Conservation (phyloP, 306 rosid genomes). For the Hippophae tibetana region DNA sequence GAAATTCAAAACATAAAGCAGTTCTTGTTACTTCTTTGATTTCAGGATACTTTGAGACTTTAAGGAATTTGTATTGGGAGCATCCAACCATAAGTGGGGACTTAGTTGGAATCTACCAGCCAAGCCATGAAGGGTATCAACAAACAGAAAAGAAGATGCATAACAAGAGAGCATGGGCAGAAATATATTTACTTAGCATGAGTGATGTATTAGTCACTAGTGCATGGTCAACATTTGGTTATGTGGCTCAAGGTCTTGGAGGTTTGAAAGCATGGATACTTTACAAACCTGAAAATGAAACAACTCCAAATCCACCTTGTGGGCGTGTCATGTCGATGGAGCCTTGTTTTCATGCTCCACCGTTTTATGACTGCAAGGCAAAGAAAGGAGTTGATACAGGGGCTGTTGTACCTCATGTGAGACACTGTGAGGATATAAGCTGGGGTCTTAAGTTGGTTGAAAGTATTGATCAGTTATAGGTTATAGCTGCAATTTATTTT, state of each 20-base stretch:
- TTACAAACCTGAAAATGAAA: slow-evolving; percentile 54
- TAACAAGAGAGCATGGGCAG: slow-evolving; percentile 67
- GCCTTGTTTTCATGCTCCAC: slow-evolving; percentile 84
- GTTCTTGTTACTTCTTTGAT: slow-evolving; percentile 55
- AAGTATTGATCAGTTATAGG: slow-evolving; percentile 16
- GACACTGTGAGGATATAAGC: slow-evolving; percentile 60
- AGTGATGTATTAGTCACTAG: slow-evolving; percentile 53
- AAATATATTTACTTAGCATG: slow-evolving; percentile 61
- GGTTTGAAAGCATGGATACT: slow-evolving; percentile 71
- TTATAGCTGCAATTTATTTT: slow-evolving; percentile 9
- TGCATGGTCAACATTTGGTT: slow-evolving; percentile 78
- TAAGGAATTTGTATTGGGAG: slow-evolving; percentile 62
- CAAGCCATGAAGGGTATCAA: slow-evolving; percentile 66
- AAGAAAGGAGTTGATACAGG: slow-evolving; percentile 67
- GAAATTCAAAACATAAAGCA: slow-evolving; percentile 35
- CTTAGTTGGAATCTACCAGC: slow-evolving; percentile 48
- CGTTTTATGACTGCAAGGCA: slow-evolving; percentile 72
- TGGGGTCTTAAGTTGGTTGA: slow-evolving; percentile 20
- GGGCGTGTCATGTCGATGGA: slow-evolving; percentile 58
- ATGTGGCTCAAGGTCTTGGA: slow-evolving; percentile 78
- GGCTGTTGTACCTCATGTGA: slow-evolving; percentile 39
- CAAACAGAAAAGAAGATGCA: slow-evolving; percentile 53
- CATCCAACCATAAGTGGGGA: slow-evolving; percentile 56
- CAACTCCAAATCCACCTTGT: slow-evolving; percentile 50
- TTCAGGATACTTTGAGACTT: slow-evolving; percentile 48